Evolutionary conservation across 768 basidiomycete genomes (phyloP).

Genomic region (Lactifluus pinguis): DNA sequence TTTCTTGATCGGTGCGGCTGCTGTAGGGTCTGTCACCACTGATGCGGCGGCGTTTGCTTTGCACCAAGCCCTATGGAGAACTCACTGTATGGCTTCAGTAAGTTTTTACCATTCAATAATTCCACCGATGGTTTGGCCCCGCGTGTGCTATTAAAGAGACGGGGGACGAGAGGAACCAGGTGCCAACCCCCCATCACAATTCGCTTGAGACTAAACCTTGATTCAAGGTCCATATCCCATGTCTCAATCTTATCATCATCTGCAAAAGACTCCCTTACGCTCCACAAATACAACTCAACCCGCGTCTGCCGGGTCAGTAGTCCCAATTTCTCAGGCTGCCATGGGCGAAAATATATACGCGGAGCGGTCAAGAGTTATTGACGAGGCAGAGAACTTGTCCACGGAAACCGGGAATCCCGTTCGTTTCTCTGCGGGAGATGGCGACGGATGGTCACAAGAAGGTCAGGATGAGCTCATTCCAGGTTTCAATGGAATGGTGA

Average conservation of each 20-base stretch:
- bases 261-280: not conserved
- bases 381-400: not conserved
- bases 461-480: constrained; percentile 8
- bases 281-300: not conserved
- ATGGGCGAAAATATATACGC: not conserved
- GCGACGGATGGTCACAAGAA: constrained; percentile 2
- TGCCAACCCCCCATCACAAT: not conserved
- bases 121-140: not conserved
- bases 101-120: not conserved
- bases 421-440: not conserved
- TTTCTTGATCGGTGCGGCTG: not conserved
- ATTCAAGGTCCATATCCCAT: not conserved
- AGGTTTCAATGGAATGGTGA: constrained; percentile 10
- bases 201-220: not conserved
- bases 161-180: not conserved
- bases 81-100: not conserved
- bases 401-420: not conserved
- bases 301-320: not conserved
- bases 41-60: no score
- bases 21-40: not conserved
- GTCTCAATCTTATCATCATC: constrained; percentile 3
- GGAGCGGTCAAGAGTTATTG: not conserved
- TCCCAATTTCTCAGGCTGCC: not conserved
- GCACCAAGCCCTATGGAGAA: not conserved
- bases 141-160: not conserved